phyloP scores from a whole-genome alignment of 805 yeast species.

The Saturnispora silvae region DNA sequence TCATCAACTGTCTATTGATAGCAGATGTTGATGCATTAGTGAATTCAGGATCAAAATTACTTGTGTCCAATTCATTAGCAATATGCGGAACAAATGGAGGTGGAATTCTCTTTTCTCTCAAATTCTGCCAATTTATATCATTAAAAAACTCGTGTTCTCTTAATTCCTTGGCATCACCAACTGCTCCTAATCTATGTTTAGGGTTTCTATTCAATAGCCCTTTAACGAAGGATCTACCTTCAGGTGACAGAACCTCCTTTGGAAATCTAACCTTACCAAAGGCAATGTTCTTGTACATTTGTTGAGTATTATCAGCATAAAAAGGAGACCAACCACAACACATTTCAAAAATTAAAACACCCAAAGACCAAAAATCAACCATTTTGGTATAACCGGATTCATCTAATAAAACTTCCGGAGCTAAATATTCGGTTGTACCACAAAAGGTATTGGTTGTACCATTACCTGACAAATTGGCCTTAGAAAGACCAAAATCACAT shows the following conservation, averaged over 20 bases:
- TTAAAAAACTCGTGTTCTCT: slow-evolving; percentile 85
- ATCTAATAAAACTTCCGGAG: slow-evolving; percentile 92
- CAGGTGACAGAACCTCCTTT: slow-evolving; percentile 84
- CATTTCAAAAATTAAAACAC: slow-evolving; percentile 96
- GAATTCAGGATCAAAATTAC: slow-evolving; percentile 96
- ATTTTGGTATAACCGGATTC: slow-evolving; percentile 95
- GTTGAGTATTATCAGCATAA: slow-evolving; percentile 95
- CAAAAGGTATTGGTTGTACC: slow-evolving; percentile 95
- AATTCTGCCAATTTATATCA: slow-evolving; percentile 83
- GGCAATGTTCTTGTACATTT: slow-evolving; percentile 98
- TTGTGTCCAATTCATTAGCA: slow-evolving; percentile 83
- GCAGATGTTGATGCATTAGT: slow-evolving; percentile 84
- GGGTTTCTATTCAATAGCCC: slow-evolving; percentile 94
- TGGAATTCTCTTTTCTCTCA: slow-evolving; percentile 71
- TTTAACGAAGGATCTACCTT: slow-evolving; percentile 92
- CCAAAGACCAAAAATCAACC: slow-evolving; percentile 99
- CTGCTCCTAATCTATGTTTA: slow-evolving; percentile 84
- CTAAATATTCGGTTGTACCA: slow-evolving; percentile 96
- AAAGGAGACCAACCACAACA: slow-evolving; percentile 99
- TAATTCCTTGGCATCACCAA: slow-evolving; percentile 85
- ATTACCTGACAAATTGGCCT: slow-evolving; percentile 77
- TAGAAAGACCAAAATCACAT: slow-evolving; percentile 94
- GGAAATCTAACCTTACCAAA: slow-evolving; percentile 97
- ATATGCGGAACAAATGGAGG: slow-evolving; percentile 97
- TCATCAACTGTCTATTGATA: slow-evolving; percentile 54